Evolutionary conservation across 805 yeast genomes (phyloP).

Genomic region (Ascoidea rubescens): DNA sequence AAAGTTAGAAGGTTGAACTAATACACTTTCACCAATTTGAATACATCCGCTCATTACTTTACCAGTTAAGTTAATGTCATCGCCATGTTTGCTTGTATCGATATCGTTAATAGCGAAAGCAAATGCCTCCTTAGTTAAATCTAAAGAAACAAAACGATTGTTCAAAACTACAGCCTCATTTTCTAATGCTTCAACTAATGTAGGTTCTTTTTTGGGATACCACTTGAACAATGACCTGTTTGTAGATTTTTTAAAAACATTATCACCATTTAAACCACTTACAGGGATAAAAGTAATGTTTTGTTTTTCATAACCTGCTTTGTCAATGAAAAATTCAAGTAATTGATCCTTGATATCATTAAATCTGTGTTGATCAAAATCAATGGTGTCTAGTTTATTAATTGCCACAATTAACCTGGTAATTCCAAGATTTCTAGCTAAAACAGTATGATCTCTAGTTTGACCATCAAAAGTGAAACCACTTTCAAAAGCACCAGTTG

Average conservation of each 20-base stretch:
- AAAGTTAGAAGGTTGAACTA: slow-evolving; percentile 38
- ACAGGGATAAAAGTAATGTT: slow-evolving; percentile 46
- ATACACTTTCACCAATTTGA: slow-evolving; percentile 56
- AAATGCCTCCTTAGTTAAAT: slow-evolving; percentile 28
- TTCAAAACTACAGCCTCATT: slow-evolving; percentile 16
- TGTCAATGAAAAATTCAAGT: slow-evolving; percentile 32
- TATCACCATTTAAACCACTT: slow-evolving; percentile 55
- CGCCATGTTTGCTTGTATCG: slow-evolving; percentile 30
- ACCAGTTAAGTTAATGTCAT: slow-evolving; percentile 44
- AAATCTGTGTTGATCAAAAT: slow-evolving; percentile 42
- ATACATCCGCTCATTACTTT: slow-evolving; percentile 54
- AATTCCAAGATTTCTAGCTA: slow-evolving; percentile 58
- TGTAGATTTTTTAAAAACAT: slow-evolving; percentile 34
- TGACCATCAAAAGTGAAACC: slow-evolving; percentile 60
- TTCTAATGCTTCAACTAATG: slow-evolving; percentile 82
- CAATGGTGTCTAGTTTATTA: slow-evolving; percentile 55
- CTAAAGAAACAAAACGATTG: slow-evolving; percentile 8
- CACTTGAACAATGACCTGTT: slow-evolving; percentile 24
- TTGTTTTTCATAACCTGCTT: slow-evolving; percentile 31
- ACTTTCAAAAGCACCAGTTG: slow-evolving; percentile 53
- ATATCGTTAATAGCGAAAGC: slow-evolving; percentile 54
- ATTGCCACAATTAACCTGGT: slow-evolving; percentile 44
- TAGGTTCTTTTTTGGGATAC: slow-evolving; percentile 93
- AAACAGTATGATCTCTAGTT: slow-evolving; percentile 63
- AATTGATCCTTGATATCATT: slow-evolving; percentile 35